Percentiles rank a stretch among this genome's conserved stretches.
Conservation (phyloP, 108 stramenopile genomes). For the Chaetoceros tenuissimus region DNA sequence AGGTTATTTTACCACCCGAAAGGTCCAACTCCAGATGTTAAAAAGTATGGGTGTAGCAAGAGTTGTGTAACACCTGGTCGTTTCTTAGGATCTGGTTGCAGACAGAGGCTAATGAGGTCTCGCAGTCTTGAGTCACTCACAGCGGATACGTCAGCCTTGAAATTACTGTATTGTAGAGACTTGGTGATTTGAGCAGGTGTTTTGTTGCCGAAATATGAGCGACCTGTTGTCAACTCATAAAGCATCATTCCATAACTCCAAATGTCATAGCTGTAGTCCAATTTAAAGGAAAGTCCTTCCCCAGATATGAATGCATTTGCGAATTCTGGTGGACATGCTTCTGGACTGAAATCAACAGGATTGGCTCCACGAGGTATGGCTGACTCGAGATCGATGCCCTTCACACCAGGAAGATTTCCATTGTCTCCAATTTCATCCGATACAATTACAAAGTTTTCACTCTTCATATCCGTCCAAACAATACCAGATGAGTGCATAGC, state of each 20-base stretch:
- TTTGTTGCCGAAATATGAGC: constrained; percentile 65
- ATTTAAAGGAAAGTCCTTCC: constrained; percentile 55
- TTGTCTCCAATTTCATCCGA: constrained; percentile 17
- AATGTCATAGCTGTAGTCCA: constrained; percentile 73
- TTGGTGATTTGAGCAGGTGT: constrained; percentile 65
- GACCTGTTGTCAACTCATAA: constrained; percentile 66
- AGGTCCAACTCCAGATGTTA: constrained; percentile 40
- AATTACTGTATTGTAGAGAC: constrained; percentile 28
- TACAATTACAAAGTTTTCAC: constrained; percentile 82
- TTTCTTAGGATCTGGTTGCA: constrained; percentile 40
- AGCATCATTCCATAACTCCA: constrained; percentile 83
- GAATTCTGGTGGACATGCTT: constrained; percentile 87
- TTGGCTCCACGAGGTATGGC: constrained; percentile 58
- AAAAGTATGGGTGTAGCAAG: constrained; percentile 75
- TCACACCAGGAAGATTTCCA: constrained; percentile 18
- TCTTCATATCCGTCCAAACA: constrained; percentile 88
- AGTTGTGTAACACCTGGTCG: constrained; percentile 57
- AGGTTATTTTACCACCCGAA: constrained; percentile 26
- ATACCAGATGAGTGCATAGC: constrained; percentile 57
- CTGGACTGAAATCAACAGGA: constrained; percentile 85
- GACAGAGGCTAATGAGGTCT: constrained; percentile 59
- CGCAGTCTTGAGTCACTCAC: constrained; percentile 38
- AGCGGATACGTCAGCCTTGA: constrained; percentile 30
- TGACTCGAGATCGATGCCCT: constrained; percentile 84
- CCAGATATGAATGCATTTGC: constrained; percentile 63